phyloP scores from a whole-genome alignment of 202 grass and related monocot genomes.

The Dendrocalamus latiflorus region DNA sequence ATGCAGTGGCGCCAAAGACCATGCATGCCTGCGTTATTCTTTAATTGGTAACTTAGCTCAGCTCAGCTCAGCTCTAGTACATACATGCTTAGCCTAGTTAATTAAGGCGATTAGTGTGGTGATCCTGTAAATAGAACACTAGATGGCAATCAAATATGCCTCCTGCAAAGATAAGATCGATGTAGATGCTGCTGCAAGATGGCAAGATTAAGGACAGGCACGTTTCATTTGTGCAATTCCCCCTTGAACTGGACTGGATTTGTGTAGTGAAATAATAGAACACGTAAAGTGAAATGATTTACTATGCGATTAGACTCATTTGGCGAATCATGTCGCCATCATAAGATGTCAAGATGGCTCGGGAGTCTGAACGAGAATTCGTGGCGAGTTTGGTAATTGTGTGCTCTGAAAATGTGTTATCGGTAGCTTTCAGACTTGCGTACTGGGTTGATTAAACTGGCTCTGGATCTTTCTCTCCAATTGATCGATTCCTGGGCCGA shows the following conservation, averaged over 20 bases:
- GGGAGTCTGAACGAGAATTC: neutral
- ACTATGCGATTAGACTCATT: neutral
- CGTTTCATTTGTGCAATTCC: neutral
- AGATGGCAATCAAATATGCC: neutral
- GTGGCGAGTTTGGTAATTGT: conserved; percentile 7
- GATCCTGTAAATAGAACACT: conserved; percentile 32
- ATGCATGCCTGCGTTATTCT: conserved; percentile 35
- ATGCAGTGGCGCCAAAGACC: no score
- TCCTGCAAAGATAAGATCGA: neutral
- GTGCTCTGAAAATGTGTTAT: conserved; percentile 9
- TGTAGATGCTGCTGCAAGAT: neutral
- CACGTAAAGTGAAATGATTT: neutral
- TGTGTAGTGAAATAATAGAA: conserved; percentile 7
- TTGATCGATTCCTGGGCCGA: neutral
- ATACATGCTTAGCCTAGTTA: neutral
- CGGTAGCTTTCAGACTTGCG: conserved; percentile 34
- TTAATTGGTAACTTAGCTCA: conserved; percentile 35
- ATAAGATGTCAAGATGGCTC: neutral
- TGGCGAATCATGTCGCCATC: neutral
- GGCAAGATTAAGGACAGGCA: neutral
- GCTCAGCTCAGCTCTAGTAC: conserved; percentile 9
- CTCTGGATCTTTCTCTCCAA: conserved; percentile 1
- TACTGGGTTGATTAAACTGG: neutral
- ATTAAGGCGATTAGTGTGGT: neutral
- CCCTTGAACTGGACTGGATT: neutral